Evolutionary conservation across 805 yeast species (phyloP), one percentile per base, ranked within the genome.

Genomic region (Lipomyces japonicus): DNA sequence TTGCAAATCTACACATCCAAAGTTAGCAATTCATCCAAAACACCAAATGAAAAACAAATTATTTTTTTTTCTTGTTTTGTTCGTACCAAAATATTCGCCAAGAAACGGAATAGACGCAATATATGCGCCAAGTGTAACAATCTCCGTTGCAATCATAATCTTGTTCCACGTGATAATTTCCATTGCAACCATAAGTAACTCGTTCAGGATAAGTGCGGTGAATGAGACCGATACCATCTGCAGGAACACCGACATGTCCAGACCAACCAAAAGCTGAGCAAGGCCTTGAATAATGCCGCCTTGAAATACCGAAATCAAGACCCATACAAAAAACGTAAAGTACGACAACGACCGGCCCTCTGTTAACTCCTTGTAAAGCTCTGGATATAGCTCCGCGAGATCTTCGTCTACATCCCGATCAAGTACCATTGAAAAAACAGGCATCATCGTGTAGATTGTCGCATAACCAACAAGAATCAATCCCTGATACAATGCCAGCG

Each of bases 381-480:
- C 99, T 0, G 99, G 99, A 65, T 91, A 93, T 49, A 89, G 74
- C 50, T 83, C 82, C 1, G 96, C 95, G 56, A 93, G 77, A 45
- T 82, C 84, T 65, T 89, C 96, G 61, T 82, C 89, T 41, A 93
- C 90, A 66, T 93, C 99, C 48, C 82, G 80, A 65, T 93, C 97
- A 41, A 88, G 75, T 0, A 95, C 96, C 58, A 93, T 71, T 0
- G 96, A 86, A 62, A 93, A 93, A 1, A 93, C 97, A 0, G 99
- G 99, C 49, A 91, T 89, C 99, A 93, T 93, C 0, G 99, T 93
- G 68, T 93, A 93, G 46, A 88, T 77, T 0, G 99, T 93, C 1
- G 97, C 95, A 68, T 93, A 93, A 1, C 98, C 99, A 39, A 93
- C 98, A 97, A 93, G 89, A 41, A 93, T 74, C 84, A 95, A 91